Percentiles rank a stretch among this genome's conserved stretches.
Conservation (phyloP, 352 stramenopile genomes). For the Pythium grandisporangium region DNA sequence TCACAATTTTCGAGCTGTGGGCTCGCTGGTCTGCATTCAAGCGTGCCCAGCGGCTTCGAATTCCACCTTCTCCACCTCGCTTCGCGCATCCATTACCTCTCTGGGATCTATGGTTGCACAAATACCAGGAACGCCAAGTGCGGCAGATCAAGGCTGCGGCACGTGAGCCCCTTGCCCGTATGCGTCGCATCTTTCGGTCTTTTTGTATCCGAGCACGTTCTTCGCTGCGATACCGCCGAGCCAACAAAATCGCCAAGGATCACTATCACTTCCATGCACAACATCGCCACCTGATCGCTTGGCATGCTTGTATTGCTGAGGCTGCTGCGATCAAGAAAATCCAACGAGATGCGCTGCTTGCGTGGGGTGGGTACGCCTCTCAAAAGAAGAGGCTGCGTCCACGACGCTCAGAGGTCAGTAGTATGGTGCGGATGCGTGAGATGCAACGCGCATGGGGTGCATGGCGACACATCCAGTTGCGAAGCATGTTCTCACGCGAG, state of each 20-base stretch:
- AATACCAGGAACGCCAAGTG: slow-evolving; percentile 73
- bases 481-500: slow-evolving; percentile 48
- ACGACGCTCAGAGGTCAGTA: slow-evolving; percentile 16
- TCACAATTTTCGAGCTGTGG: slow-evolving; percentile 64
- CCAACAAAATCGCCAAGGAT: slow-evolving; percentile 6
- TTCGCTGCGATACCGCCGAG: slow-evolving; percentile 8
- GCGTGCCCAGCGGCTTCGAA: slow-evolving; percentile 31
- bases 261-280: slow-evolving; percentile 10
- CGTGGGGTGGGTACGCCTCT: slow-evolving; percentile 20
- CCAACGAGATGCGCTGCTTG: slow-evolving; percentile 11
- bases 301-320: slow-evolving; percentile 39
- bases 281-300: slow-evolving; percentile 19
- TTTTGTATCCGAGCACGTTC: slow-evolving; percentile 19
- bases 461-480: slow-evolving; percentile 46
- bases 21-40: slow-evolving; percentile 45
- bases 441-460: slow-evolving; percentile 19
- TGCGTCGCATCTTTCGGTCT: slow-evolving; percentile 33
- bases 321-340: slow-evolving; percentile 36
- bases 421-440: slow-evolving; percentile 8
- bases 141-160: slow-evolving; percentile 52
- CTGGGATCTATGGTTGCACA: slow-evolving; percentile 69
- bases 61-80: slow-evolving; percentile 31
- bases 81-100: slow-evolving; percentile 36
- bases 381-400: slow-evolving; percentile 31
- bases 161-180: slow-evolving; percentile 31